Conservation (phyloP, 441 rosid genomes). For the Isatis lusitanica region DNA sequence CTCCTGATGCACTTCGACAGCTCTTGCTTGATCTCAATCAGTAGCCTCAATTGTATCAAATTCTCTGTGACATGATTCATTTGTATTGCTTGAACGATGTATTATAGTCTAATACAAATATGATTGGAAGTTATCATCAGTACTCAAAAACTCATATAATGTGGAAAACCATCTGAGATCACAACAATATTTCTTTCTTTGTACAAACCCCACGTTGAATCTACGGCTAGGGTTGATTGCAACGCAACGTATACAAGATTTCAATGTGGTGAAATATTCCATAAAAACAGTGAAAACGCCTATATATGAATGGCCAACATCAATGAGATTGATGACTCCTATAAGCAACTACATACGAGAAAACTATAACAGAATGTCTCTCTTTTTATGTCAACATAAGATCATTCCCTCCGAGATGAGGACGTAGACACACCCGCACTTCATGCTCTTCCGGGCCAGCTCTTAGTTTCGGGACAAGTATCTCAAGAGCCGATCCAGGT, state of each 20-base stretch:
- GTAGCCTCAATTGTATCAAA: constrained; percentile 15
- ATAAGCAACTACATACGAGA: constrained; percentile 25
- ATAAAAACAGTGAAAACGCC: constrained; percentile 41
- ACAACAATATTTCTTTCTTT: constrained; percentile 5
- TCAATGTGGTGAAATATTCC: constrained; percentile 15
- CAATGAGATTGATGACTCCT: constrained; percentile 26
- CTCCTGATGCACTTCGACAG: constrained; percentile 68
- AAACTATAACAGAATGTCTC: constrained; percentile 27
- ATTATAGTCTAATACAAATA: background rate
- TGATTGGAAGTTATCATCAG: background rate
- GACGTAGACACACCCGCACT: constrained; percentile 68
- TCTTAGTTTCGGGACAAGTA: constrained; percentile 66
- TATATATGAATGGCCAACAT: constrained; percentile 17
- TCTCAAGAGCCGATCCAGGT: constrained; percentile 66
- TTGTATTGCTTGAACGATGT: background rate
- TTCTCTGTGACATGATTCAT: background rate
- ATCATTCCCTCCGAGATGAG: constrained; percentile 60
- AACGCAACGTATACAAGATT: constrained; percentile 1
- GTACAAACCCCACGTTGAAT: background rate
- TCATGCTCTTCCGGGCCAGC: constrained; percentile 69
- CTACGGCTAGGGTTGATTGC: background rate
- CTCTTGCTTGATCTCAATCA: constrained; percentile 61
- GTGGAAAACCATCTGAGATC: background rate
- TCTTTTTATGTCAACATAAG: constrained; percentile 56
- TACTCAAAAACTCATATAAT: background rate